phyloP scores from a whole-genome alignment of 2,329 filamentous ascomycete species.

The Elsinoe perseae region DNA sequence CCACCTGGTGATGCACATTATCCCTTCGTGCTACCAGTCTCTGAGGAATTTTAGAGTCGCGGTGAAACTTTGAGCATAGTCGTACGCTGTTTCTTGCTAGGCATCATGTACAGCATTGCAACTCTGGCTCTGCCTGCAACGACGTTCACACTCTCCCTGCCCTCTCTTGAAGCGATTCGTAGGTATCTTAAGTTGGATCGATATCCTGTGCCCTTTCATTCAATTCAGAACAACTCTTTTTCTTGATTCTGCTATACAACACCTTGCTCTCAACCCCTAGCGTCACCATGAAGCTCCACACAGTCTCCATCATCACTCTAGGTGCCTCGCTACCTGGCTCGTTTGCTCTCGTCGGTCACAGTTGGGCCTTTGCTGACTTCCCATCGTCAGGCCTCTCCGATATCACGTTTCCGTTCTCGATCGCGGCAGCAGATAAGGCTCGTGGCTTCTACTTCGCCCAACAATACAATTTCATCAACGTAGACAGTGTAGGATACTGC shows the following conservation, averaged over 20 bases:
- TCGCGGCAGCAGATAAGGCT: slow-evolving; percentile 22
- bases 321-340: not conserved
- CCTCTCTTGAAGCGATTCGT: no score
- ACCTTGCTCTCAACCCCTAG: not conserved
- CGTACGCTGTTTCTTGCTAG: not conserved
- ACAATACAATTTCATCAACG: slow-evolving; percentile 24
- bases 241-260: no score
- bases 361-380: not conserved
- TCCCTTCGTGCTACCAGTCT: not conserved
- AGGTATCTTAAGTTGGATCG: no score
- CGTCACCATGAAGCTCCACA: not conserved
- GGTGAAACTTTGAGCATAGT: not conserved
- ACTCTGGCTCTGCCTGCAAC: no score
- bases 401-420: slow-evolving; percentile 24
- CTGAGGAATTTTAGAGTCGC: not conserved
- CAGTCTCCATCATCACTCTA: not conserved
- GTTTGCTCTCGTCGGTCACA: not conserved
- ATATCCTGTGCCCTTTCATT: no score
- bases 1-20: not conserved
- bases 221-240: no score
- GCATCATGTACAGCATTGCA: not conserved
- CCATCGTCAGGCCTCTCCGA: slow-evolving; percentile 20
- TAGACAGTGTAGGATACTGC: slow-evolving; percentile 25
- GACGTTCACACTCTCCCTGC: no score
- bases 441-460: slow-evolving; percentile 28